Base-by-base conservation (phyloP, 129 eudicot species). In the Deinandra increscens region DNA sequence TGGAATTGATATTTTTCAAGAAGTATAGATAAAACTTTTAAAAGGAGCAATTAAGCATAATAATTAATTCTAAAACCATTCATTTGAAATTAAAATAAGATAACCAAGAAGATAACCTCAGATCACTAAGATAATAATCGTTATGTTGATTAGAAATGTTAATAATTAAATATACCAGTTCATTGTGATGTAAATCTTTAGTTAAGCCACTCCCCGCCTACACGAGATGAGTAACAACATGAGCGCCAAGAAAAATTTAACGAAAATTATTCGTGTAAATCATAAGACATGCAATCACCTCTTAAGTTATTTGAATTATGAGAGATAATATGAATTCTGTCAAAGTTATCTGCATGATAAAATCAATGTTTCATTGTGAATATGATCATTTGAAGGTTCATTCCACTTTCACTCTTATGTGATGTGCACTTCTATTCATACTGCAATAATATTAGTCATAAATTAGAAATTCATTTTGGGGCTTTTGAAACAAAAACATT, bases 291-390 rank as follows among this genome's bases (percentile, higher is more conserved):
- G n/a, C n/a, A 15, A 17, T 50, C 7, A 84, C 87, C 90, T 76
- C 76, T 67, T 75, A 77, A 54, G 62, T 56, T 68, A 56, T 58
- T 83, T 58, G 67, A 23, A 65, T 70, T 77, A 81, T 64, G 65
- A 82, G 79, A 66, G 59, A 74, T 73, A 63, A 77, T 74, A 81
- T 14, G 80, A 91, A 58, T 81, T 43, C 67, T 81, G 74, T 81
- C 81, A 79, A 66, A 82, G 85, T 62, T 84, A 86, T 81, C 76
- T 64, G 81, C 63, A 74, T 63, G 62, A 64, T 84, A 85, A 87
- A 74, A 78, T 73, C 87, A 84, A 71, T 72, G 71, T 79, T n/a
- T 90, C 82, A 82, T 80, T 84, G 82, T 89, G 97, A 97, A 93
- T 93, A n/a, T n/a, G n/a, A 93, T 93, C 79, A 83, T 89, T 89